phyloP scores from a whole-genome alignment of 129 eudicot genomes.

The Chrysanthemum makinoi region DNA sequence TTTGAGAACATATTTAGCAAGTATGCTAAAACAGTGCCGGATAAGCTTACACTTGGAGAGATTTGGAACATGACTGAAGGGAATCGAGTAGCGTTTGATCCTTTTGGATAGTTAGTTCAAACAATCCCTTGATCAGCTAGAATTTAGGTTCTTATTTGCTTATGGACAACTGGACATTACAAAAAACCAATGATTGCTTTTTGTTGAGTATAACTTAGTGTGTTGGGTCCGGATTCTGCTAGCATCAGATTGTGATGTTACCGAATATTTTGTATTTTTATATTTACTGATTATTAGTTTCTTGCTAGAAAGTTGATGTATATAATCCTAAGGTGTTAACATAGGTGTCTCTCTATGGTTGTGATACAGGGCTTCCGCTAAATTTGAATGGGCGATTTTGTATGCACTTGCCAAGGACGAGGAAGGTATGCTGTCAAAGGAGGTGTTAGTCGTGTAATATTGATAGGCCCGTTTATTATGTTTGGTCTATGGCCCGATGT shows the following conservation, averaged over 20 bases:
- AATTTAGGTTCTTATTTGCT: neutral
- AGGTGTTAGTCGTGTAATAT: too few species aligned
- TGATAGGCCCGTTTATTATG: too few species aligned
- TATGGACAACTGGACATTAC: too few species aligned
- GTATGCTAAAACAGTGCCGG: slow-evolving; percentile 67
- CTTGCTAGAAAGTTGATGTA: too few species aligned
- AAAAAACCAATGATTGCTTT: too few species aligned
- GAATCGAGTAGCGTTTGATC: slow-evolving; percentile 54
- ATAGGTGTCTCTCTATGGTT: neutral
- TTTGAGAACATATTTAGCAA: slow-evolving; percentile 86
- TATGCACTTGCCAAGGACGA: slow-evolving; percentile 54
- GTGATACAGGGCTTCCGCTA: slow-evolving; percentile 42
- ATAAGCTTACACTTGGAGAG: slow-evolving; percentile 67
- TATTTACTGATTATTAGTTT: too few species aligned
- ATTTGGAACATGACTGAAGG: slow-evolving; percentile 89
- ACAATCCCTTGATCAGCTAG: neutral
- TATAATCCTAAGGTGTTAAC: too few species aligned
- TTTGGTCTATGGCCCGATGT: too few species aligned
- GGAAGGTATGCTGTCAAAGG: slow-evolving; percentile 61
- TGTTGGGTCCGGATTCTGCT: too few species aligned
- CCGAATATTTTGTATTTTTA: too few species aligned
- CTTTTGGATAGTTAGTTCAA: slow-evolving; percentile 56
- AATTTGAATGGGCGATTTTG: slow-evolving; percentile 48
- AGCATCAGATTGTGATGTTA: too few species aligned
- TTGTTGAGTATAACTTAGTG: too few species aligned